Evolutionary conservation across 116 monocot genomes (phyloP), one percentile per base, ranked within the genome.

Genomic region (Cymodocea nodosa): DNA sequence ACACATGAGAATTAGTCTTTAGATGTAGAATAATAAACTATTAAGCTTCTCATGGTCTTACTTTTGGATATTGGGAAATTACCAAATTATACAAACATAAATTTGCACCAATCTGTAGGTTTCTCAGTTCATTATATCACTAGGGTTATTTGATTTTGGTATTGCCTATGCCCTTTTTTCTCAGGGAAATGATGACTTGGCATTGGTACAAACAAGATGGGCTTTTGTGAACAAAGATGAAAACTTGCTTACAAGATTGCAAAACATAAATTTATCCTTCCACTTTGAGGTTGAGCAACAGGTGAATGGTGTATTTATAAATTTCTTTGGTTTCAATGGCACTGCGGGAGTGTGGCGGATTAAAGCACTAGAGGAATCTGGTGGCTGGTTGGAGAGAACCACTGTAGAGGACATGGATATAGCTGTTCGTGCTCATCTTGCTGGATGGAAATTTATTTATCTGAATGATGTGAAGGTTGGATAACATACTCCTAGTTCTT

Each of bases 321-420:
- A 80, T 60, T 85, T 85, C 52, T 85, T 85, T 71, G 85, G 85
- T n/a, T 85, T 85, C 68, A 85, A 85, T 60, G 85, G 79, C 9
- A 81, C 85, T 50, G 85, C 85, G 58, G 85, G 85, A 0, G 85
- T 85, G 3, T 85, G 85, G 85, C 72, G 81, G 23, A 81, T 81
- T 36, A 81, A 74, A 68, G 85, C 85, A 51, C 70, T 85, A 23
- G 79, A 82, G 60, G 82, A 79, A 15, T 81, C 82, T 56, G 85
- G 85, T 16, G 82, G 85, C 51, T 85, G 85, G 85, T 49, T 85
- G 56, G 85, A 85, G 44, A 74, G 85, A 61, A 85, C 85, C 54
- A 85, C 85, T 39, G 85, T 85, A 10, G 85, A 85, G 67, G 85
- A 85, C 72, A 85, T 85, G 85, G 85, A 85, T 57, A 79, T 85